These are phyloP conservation scores for Centaurea solstitialis DNA, from an alignment of 129 eudicot species.

Conservation along the genomic window DNA sequence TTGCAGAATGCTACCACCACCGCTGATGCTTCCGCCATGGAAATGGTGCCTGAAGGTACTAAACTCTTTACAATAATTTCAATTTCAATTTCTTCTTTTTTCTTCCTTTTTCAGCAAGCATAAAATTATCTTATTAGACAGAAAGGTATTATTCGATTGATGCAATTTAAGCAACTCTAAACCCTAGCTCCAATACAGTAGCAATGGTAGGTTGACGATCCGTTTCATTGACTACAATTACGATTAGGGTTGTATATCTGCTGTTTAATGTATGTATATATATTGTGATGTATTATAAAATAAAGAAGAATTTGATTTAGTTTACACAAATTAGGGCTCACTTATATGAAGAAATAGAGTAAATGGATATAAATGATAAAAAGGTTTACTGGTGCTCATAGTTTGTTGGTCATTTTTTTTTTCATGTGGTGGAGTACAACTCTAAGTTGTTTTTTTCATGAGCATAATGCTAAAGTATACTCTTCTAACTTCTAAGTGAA, in stretches of 20 bases:
- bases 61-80: not conserved
- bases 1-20: slow-evolving; percentile 27
- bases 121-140: not conserved
- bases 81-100: not conserved
- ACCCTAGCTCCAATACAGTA: slow-evolving; percentile 16
- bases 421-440: no score
- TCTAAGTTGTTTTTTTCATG: slow-evolving; percentile 2
- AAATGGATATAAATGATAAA: not conserved
- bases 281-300: not conserved
- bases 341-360: not conserved
- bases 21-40: slow-evolving; percentile 31
- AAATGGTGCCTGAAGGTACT: slow-evolving; percentile 29
- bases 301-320: not conserved
- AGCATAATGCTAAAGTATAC: no score
- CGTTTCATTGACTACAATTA: slow-evolving; percentile 8
- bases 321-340: not conserved
- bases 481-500: no score
- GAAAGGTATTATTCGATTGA: not conserved
- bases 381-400: not conserved
- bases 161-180: not conserved
- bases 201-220: not conserved
- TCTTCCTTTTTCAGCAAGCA: no score
- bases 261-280: not conserved
- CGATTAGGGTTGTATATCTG: slow-evolving; percentile 18
- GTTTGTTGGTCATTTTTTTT: not conserved